Percentiles rank a stretch among this genome's conserved stretches.
Evolutionary conservation across 768 basidiomycete genomes (phyloP).

Genomic region (Mycena haematopus): DNA sequence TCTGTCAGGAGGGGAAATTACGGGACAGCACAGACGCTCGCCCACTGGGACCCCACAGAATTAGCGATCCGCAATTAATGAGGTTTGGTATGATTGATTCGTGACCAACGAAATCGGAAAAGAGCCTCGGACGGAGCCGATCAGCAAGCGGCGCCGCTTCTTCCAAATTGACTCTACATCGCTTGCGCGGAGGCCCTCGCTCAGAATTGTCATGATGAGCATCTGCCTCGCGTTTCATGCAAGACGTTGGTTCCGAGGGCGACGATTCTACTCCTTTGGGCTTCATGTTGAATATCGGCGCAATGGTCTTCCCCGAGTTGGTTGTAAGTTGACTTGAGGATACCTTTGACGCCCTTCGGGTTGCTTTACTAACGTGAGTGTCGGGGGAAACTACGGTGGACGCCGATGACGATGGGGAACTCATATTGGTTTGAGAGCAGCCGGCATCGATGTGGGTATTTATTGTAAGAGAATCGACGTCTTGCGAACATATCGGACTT

Average conservation of each 20-base stretch:
- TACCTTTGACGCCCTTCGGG: constrained; percentile 5
- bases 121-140: constrained; percentile 64
- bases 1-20: background rate
- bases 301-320: constrained; percentile 7
- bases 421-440: constrained; percentile 37
- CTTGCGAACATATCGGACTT: constrained; percentile 57
- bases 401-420: constrained; percentile 20
- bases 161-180: constrained; percentile 34
- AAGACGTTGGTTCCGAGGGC: constrained; percentile 1
- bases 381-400: constrained; percentile 27
- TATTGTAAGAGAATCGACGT: constrained; percentile 49
- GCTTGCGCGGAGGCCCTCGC: constrained; percentile 32
- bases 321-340: constrained; percentile 13
- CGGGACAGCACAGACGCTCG: constrained; percentile 33
- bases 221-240: constrained; percentile 19
- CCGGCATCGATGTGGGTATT: constrained; percentile 59
- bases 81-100: constrained; percentile 12
- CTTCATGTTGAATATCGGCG: constrained; percentile 37
- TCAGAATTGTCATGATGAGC: constrained; percentile 5
- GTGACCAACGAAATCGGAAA: constrained; percentile 80
- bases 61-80: constrained; percentile 61
- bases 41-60: constrained; percentile 83
- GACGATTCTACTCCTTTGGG: constrained; percentile 10
- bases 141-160: constrained; percentile 70
- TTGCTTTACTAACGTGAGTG: background rate